Conservation (phyloP, 768 basidiomycete genomes). For the Galerina sulciceps region DNA sequence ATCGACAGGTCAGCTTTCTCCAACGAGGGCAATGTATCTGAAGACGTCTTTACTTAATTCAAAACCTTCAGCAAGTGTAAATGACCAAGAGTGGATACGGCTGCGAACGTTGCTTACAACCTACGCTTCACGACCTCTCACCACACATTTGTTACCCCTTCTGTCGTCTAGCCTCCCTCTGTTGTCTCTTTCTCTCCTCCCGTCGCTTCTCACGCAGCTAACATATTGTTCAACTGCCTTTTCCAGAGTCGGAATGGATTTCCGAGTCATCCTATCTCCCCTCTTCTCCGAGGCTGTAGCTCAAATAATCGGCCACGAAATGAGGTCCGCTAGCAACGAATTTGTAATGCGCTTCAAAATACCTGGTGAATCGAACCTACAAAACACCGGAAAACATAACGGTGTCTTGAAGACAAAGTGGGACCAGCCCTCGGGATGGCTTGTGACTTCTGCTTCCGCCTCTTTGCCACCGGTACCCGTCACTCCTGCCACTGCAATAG, state of each 20-base stretch:
- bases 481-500: conserved; percentile 25
- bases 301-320: conserved; percentile 55
- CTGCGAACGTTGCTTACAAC: conserved; percentile 63
- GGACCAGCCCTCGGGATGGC: conserved; percentile 53
- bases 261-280: conserved; percentile 68
- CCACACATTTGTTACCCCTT: conserved; percentile 68
- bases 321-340: conserved; percentile 42
- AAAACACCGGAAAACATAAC: conserved; percentile 16
- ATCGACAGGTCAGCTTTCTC: conserved; percentile 11
- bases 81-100: conserved; percentile 26
- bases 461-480: conserved; percentile 32
- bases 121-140: conserved; percentile 65
- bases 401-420: conserved; percentile 17
- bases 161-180: conserved; percentile 65
- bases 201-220: conserved; percentile 89
- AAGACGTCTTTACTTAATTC: conserved; percentile 24
- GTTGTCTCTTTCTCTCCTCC: conserved; percentile 65
- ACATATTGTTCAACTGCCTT: conserved; percentile 94
- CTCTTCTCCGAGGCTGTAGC: conserved; percentile 70
- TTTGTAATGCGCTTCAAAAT: conserved; percentile 39
- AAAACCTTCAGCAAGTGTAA: conserved; percentile 1
- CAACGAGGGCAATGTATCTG: conserved; percentile 19
- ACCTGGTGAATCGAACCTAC: conserved; percentile 17
- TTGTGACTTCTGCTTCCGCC: conserved; percentile 41
- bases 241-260: conserved; percentile 90